Conservation (phyloP, 441 rosid species). For the Populus tomentosa region DNA sequence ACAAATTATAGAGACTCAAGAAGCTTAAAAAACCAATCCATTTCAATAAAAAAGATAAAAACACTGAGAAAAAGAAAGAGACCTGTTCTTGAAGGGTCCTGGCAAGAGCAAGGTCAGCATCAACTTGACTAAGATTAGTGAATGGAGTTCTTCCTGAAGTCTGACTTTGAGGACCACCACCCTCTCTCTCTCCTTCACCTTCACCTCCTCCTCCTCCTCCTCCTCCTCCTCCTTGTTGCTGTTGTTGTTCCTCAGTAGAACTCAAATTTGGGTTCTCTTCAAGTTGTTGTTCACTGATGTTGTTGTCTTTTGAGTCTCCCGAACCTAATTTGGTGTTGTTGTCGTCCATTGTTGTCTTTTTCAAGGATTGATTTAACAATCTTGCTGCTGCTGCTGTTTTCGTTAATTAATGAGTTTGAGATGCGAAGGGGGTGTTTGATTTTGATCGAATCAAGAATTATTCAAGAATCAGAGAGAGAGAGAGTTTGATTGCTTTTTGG, state of each 20-base stretch:
- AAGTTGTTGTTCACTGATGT: constrained; percentile 11
- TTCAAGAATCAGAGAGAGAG: not conserved
- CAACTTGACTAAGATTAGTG: constrained; percentile 75
- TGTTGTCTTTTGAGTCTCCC: constrained; percentile 15
- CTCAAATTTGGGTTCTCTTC: not conserved
- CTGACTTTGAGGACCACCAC: constrained; percentile 28
- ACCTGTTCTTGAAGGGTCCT: constrained; percentile 97
- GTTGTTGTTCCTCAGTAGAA: not conserved
- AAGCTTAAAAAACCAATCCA: not conserved
- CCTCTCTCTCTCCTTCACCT: constrained; percentile 18
- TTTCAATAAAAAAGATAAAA: not conserved
- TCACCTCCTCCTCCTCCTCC: not conserved
- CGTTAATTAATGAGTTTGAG: not conserved
- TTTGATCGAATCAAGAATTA: not conserved
- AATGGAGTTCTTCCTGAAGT: constrained; percentile 64
- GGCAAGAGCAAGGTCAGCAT: constrained; percentile 93
- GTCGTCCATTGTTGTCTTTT: not conserved
- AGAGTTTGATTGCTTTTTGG: not conserved
- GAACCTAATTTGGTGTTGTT: constrained; percentile 11
- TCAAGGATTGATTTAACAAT: not conserved
- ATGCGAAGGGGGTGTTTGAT: not conserved
- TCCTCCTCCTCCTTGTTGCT: constrained; percentile 18
- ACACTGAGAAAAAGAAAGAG: not conserved
- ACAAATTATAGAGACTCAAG: constrained; percentile 6
- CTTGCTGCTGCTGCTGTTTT: not conserved